A percentile compares a stretch with the other conserved stretches of the same genome.
These are phyloP conservation scores for Paecilomyces sp. DNA, from an alignment of 2,329 filamentous ascomycete species.

Conservation along the genomic window DNA sequence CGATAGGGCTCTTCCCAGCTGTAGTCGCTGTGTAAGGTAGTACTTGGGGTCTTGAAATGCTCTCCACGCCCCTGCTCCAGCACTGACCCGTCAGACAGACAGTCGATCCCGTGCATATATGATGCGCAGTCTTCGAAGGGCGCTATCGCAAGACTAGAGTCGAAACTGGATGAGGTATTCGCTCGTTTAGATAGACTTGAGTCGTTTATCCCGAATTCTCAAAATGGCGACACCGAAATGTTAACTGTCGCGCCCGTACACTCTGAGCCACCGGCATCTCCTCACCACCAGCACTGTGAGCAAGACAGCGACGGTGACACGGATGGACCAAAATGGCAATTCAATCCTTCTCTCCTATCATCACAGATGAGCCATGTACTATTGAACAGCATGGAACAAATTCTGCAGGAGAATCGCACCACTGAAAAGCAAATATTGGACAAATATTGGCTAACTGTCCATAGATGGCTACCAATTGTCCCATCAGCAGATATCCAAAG, in stretches of 20 bases:
- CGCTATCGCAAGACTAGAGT: not conserved
- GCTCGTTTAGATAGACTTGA: not conserved
- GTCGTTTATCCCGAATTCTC: not conserved
- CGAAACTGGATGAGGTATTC: not conserved
- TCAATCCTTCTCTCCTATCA: not conserved
- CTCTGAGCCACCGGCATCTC: not conserved
- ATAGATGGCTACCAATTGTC: not conserved
- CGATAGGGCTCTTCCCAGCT: not conserved
- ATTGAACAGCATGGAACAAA: not conserved
- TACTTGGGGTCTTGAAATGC: not conserved
- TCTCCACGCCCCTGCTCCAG: too few relatives aligned
- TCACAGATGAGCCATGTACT: not conserved
- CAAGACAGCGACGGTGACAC: not conserved
- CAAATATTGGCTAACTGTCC: not conserved
- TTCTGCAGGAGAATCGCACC: not conserved
- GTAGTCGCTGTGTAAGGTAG: not conserved
- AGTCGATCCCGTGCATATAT: not conserved
- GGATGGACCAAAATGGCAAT: not conserved
- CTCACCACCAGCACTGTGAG: not conserved
- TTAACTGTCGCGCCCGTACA: too few relatives aligned
- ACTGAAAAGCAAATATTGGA: not conserved
- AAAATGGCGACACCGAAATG: not conserved
- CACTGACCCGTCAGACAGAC: not conserved
- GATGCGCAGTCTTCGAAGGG: not conserved
- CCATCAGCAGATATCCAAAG: not conserved